Percentiles rank a stretch among this genome's conserved stretches.
These are phyloP conservation scores for Starmerella bombicola DNA, from an alignment of 805 yeast species.

Conservation along the genomic window DNA sequence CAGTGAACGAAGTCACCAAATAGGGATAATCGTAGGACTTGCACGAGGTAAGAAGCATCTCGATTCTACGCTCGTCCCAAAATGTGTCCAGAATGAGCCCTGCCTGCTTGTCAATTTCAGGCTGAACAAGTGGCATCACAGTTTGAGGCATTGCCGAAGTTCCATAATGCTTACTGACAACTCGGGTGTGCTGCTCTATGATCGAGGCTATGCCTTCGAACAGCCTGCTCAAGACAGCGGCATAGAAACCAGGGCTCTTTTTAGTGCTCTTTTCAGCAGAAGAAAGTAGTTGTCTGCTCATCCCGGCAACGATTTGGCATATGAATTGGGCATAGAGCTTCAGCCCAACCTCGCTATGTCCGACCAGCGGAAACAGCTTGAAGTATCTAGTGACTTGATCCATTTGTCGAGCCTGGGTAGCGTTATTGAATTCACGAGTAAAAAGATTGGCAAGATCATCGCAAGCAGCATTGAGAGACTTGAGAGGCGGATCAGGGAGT, in stretches of 20 bases:
- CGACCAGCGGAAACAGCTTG: constrained; percentile 76
- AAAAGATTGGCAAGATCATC: constrained; percentile 46
- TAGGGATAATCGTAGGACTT: constrained; percentile 42
- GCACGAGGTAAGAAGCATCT: constrained; percentile 43
- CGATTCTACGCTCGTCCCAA: constrained; percentile 56
- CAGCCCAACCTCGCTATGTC: constrained; percentile 57
- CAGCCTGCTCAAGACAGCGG: constrained; percentile 34
- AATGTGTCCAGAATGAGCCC: constrained; percentile 80
- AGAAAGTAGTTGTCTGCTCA: constrained; percentile 51
- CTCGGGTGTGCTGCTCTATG: constrained; percentile 71
- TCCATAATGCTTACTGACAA: constrained; percentile 67
- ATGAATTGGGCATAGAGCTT: constrained; percentile 75
- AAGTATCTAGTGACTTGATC: constrained; percentile 64
- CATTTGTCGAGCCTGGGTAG: constrained; percentile 55
- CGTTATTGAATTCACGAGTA: constrained; percentile 49
- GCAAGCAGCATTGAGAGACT: constrained; percentile 46
- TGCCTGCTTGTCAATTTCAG: constrained; percentile 86
- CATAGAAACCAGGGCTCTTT: constrained; percentile 26
- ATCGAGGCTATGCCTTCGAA: constrained; percentile 78
- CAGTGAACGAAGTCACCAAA: constrained; percentile 26
- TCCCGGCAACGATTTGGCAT: constrained; percentile 69
- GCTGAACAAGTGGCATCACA: constrained; percentile 63
- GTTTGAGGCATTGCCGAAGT: constrained; percentile 37
- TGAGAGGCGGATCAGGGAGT: constrained; percentile 64
- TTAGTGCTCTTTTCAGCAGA: constrained; percentile 18